Percentiles rank a stretch among this genome's conserved stretches.
phyloP scores from a whole-genome alignment of 2,329 filamentous ascomycete species.

The Colletotrichum tamarilloi region DNA sequence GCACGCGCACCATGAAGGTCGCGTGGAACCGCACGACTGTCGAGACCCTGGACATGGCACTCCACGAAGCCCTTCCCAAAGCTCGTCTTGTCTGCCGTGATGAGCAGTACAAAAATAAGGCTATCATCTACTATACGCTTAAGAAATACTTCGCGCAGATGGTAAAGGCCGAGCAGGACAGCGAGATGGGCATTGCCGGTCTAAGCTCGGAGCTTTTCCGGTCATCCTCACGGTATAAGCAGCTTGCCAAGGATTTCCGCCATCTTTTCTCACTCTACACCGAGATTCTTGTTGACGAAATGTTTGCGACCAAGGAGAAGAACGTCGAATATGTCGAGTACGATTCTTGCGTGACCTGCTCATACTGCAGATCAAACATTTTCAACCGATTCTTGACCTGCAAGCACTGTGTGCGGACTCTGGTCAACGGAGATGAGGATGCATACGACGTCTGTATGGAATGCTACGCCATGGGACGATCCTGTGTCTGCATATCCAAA shows the following conservation, averaged over 20 bases:
- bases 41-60: conserved; percentile 87
- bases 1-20: conserved; percentile 95
- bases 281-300: conserved; percentile 84
- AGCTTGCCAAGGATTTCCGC: conserved; percentile 86
- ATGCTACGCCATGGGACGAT: conserved; percentile 96
- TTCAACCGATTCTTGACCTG: conserved; percentile 98
- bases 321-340: conserved; percentile 82
- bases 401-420: conserved; percentile 78
- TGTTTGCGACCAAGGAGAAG: conserved; percentile 79
- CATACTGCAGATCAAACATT: conserved; percentile 95
- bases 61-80: conserved; percentile 88
- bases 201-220: conserved; percentile 58
- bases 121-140: conserved; percentile 90
- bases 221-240: conserved; percentile 63
- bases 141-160: conserved; percentile 80
- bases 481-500: conserved; percentile 87
- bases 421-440: conserved; percentile 77
- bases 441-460: conserved; percentile 98
- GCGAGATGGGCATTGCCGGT: conserved; percentile 58
- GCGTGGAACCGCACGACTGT: conserved; percentile 97
- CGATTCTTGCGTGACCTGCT: conserved; percentile 93
- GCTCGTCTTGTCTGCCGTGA: conserved; percentile 93
- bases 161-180: conserved; percentile 62
- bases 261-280: conserved; percentile 83
- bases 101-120: conserved; percentile 99